Evolutionary conservation across 2,329 filamentous ascomycete genomes (phyloP), one percentile per base, ranked within the genome.

Genomic region (Cadophora malorum): DNA sequence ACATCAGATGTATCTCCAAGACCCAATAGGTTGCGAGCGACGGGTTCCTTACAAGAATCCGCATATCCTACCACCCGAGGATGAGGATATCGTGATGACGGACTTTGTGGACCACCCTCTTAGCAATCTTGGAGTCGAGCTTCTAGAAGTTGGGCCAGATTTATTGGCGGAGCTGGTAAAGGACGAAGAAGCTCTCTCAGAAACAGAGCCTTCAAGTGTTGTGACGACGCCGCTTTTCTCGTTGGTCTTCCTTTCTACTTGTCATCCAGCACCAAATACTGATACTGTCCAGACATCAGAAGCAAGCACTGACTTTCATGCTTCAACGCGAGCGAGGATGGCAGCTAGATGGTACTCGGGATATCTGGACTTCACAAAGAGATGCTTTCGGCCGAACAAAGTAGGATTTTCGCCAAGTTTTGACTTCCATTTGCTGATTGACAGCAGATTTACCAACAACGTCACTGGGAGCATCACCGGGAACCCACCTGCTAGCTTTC

Each of bases 271-370:
- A 33, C 49, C 10, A 12, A 10, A 9, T 31, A 12, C 61, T 65
- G 25, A 71, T 60, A 5, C 4, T 41, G 8, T 16, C 41, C 33
- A 73, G 72, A 1, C 70, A 73, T 58, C 72, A 73, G 53, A 72
- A 73, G 38, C 66, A 72, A 49, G 70, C 70, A 5, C 58, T 73
- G n/a, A 70, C 67, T 21, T 73, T 72, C 45, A 72, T 73, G 69
- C 6, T 73, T 1, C 50, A 41, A 2, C 64, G 72, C 16, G 72
- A 73, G 45, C 8, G 64, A 25, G 70, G 70, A 1, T 72, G 67
- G 70, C 49, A 19, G 8, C 33, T 69, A n/a, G 58, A 68, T 9
- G 50, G 52, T 19, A 45, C 5, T 55, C 6, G 50, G 14, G 70
- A 71, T 47, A 56, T 73, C n/a, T 73, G 70, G 71, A 65, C 28